These are phyloP conservation scores for Candida broadrunensis DNA, from an alignment of 805 yeast species.

Conservation along the genomic window DNA sequence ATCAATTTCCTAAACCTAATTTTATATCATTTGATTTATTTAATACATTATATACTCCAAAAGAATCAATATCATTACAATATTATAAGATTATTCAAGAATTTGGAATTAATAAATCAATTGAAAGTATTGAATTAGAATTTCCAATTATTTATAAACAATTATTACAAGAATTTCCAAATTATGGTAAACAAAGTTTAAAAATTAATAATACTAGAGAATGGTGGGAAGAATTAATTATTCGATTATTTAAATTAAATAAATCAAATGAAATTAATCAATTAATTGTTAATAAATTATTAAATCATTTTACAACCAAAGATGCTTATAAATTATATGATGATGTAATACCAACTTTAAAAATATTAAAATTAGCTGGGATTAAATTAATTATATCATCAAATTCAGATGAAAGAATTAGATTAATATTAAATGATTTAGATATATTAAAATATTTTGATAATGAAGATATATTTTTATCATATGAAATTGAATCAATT, in stretches of 20 bases:
- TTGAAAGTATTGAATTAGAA: slow-evolving; percentile 19
- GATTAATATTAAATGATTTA: slow-evolving; percentile 43
- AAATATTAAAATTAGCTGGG: slow-evolving; percentile 23
- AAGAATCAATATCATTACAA: slow-evolving; percentile 49
- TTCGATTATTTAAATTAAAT: slow-evolving; percentile 37
- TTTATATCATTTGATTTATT: slow-evolving; percentile 67
- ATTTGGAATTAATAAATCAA: slow-evolving; percentile 38
- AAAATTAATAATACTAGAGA: slow-evolving; percentile 21
- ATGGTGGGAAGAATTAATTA: slow-evolving; percentile 63
- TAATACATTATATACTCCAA: slow-evolving; percentile 62
- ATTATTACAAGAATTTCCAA: slow-evolving; percentile 46
- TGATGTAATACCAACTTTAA: slow-evolving; percentile 51
- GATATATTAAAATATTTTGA: slow-evolving; percentile 41
- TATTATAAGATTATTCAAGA: slow-evolving; percentile 46
- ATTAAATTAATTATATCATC: slow-evolving; percentile 46
- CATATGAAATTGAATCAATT: slow-evolving; percentile 52
- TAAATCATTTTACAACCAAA: slow-evolving; percentile 45
- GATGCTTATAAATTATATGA: slow-evolving; percentile 53
- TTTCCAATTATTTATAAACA: slow-evolving; percentile 31
- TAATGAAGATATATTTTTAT: slow-evolving; percentile 39
- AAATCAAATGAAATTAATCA: slow-evolving; percentile 19
- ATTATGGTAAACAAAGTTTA: slow-evolving; percentile 51
- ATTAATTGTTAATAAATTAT: slow-evolving; percentile 43
- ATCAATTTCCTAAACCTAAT: slow-evolving; percentile 37
- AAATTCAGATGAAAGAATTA: slow-evolving; percentile 62